phyloP scores from a whole-genome alignment of 2,329 filamentous ascomycete species.

The Colletotrichum sp. region DNA sequence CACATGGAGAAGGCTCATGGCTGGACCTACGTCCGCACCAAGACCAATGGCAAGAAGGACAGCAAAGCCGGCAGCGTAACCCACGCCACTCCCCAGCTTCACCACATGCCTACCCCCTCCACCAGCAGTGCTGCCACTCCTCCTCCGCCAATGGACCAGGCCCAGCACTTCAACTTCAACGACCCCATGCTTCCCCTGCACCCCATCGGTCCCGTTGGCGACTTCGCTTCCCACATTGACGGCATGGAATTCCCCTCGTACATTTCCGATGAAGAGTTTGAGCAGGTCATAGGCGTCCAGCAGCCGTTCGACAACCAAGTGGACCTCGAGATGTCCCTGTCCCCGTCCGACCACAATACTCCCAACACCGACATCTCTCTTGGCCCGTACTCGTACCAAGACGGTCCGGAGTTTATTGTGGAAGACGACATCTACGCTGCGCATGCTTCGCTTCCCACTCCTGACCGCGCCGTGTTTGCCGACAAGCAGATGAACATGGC shows the following conservation, averaged over 20 bases:
- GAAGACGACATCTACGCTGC: conserved; percentile 69
- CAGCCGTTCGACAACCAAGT: conserved; percentile 30
- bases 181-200: conserved; percentile 13
- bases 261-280: conserved; percentile 51
- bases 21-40: conserved; percentile 89
- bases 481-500: conserved; percentile 18
- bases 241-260: conserved; percentile 55
- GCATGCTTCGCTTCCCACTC: conserved; percentile 60
- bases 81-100: conserved; percentile 63
- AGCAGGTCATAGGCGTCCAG: conserved; percentile 30
- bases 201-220: conserved; percentile 24
- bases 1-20: conserved; percentile 98
- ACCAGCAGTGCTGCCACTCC: conserved; percentile 64
- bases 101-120: conserved; percentile 67
- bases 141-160: conserved; percentile 47
- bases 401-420: conserved; percentile 65
- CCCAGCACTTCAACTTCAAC: conserved; percentile 30
- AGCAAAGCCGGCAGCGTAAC: conserved; percentile 51
- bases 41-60: conserved; percentile 80
- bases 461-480: conserved; percentile 30
- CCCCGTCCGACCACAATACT: conserved; percentile 56
- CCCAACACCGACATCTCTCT: conserved; percentile 46
- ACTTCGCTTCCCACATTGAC: conserved; percentile 27
- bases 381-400: conserved; percentile 59
- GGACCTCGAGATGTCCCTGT: conserved; percentile 48